Evolutionary conservation across 805 yeast species (phyloP).

Genomic region (Wickerhamomyces bisporus): DNA sequence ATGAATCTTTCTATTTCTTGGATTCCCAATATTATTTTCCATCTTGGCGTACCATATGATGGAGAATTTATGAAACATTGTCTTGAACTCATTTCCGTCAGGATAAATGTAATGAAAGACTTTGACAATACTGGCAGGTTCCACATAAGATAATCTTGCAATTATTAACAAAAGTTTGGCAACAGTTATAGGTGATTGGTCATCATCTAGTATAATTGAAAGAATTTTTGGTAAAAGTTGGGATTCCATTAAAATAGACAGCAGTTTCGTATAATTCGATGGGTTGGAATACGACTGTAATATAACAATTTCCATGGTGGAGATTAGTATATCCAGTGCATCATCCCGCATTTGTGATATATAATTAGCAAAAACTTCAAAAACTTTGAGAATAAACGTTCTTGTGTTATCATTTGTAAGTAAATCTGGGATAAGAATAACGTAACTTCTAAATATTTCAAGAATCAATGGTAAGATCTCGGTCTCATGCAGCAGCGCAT

Average conservation of each 20-base stretch:
- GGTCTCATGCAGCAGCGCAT: slow-evolving; percentile 64
- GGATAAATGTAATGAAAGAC: slow-evolving; percentile 25
- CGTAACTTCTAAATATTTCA: slow-evolving; percentile 58
- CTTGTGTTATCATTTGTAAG: slow-evolving; percentile 34
- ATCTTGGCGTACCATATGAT: slow-evolving; percentile 40
- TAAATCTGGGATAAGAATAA: slow-evolving; percentile 40
- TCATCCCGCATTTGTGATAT: slow-evolving; percentile 66
- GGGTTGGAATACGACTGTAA: slow-evolving; percentile 15
- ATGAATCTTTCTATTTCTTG: slow-evolving; percentile 66
- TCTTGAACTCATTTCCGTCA: slow-evolving; percentile 22
- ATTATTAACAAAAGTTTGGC: slow-evolving; percentile 30
- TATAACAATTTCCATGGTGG: slow-evolving; percentile 47
- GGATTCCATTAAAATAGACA: slow-evolving; percentile 22
- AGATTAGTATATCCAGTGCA: slow-evolving; percentile 49
- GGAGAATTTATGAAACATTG: slow-evolving; percentile 25
- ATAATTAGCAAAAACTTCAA: slow-evolving; percentile 48
- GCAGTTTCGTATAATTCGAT: slow-evolving; percentile 15
- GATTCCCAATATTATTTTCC: slow-evolving; percentile 57
- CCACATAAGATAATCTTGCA: slow-evolving; percentile 31
- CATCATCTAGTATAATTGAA: slow-evolving; percentile 25
- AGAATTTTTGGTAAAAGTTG: slow-evolving; percentile 23
- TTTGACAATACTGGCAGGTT: slow-evolving; percentile 25
- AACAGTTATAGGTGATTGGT: slow-evolving; percentile 26
- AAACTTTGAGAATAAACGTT: slow-evolving; percentile 31
- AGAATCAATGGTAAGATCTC: slow-evolving; percentile 65